phyloP scores from a whole-genome alignment of 2,329 filamentous ascomycete species.

The Ceratocystis albifundus region DNA sequence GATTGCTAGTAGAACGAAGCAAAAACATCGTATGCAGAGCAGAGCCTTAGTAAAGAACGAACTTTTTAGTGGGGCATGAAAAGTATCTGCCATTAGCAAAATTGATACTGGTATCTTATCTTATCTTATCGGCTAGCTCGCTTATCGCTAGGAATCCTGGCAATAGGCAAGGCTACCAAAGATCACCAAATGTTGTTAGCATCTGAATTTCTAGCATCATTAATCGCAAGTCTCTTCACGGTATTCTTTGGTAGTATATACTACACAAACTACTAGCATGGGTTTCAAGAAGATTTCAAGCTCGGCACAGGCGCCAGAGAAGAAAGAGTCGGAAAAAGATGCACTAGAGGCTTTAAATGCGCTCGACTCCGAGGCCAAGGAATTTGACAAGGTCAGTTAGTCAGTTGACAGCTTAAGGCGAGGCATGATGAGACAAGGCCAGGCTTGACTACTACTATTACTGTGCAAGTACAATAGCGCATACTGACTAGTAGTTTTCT shows the following conservation, averaged over 20 bases:
- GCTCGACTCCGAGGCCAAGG: conserved; percentile 74
- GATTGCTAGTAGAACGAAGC: conserved; percentile 4
- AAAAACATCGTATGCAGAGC: too few species aligned
- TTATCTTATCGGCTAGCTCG: conserved; percentile 12
- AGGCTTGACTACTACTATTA: too few species aligned
- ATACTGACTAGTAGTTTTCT: background rate
- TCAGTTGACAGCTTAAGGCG: background rate
- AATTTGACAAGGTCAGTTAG: conserved; percentile 69
- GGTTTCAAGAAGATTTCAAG: conserved; percentile 24
- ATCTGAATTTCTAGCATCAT: too few species aligned
- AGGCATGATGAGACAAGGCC: background rate
- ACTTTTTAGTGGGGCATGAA: conserved; percentile 15
- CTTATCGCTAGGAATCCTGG: conserved; percentile 16
- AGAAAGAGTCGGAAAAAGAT: conserved; percentile 42
- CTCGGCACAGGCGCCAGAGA: conserved; percentile 29
- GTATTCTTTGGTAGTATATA: background rate
- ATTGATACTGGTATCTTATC: background rate
- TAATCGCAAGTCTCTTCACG: background rate
- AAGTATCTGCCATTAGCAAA: background rate
- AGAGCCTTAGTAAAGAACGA: conserved; percentile 16
- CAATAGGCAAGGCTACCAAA: background rate
- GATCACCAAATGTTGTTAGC: background rate
- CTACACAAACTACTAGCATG: conserved; percentile 6
- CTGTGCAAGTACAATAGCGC: background rate
- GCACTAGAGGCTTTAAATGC: conserved; percentile 57